Conservation (phyloP, 495 filamentous ascomycete genomes). For the Thozetella sp. region DNA sequence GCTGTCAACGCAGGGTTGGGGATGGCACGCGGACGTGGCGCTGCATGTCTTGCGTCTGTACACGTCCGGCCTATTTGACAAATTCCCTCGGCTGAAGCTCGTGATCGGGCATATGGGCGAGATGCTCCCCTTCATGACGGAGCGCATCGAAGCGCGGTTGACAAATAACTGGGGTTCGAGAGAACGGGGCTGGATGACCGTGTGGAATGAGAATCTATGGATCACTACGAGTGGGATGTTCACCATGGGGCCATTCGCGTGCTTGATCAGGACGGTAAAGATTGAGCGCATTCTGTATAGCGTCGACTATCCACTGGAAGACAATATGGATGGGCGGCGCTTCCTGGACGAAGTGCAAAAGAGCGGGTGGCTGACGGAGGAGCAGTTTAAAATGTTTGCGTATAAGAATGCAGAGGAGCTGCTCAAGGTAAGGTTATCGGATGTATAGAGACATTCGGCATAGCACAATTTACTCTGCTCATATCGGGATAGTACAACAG, state of each 20-base stretch:
- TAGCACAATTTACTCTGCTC: too few relatives aligned
- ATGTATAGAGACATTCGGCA: too few relatives aligned
- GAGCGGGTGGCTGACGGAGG: background rate
- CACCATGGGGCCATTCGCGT: background rate
- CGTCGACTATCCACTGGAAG: background rate
- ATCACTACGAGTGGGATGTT: background rate
- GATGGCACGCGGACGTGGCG: background rate
- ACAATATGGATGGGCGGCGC: background rate
- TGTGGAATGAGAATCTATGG: background rate
- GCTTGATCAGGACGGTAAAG: background rate
- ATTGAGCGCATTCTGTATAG: background rate
- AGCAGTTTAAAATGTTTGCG: background rate
- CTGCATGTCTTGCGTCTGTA: background rate
- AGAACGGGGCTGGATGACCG: background rate
- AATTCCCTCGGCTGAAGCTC: background rate
- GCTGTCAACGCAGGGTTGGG: background rate
- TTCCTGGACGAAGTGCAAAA: background rate
- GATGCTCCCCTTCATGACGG: background rate
- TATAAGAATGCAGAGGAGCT: background rate
- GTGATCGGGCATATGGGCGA: background rate
- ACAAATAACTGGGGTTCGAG: background rate
- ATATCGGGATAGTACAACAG: too few relatives aligned
- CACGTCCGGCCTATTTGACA: background rate
- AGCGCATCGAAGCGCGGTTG: background rate
- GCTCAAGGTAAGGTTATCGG: too few relatives aligned